Evolutionary conservation across 257 asterid species (phyloP), one percentile per base, ranked within the genome.

Genomic region (Catharanthus roseus): DNA sequence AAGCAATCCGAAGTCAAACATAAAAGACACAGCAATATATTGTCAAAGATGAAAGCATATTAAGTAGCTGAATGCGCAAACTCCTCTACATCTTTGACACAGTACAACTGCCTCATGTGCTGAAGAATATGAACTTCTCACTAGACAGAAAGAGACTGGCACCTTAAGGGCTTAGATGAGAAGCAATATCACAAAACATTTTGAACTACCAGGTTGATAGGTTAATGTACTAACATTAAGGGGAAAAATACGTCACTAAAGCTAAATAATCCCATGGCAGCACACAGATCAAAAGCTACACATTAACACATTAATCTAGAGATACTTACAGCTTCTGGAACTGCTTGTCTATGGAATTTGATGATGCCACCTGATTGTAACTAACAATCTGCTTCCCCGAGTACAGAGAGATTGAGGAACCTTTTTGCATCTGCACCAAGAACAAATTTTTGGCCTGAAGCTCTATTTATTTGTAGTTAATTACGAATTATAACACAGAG

Each of bases 271-370:
- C 24, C 13, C 33, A 38, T 60, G 10, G 66, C 16, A 6, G 39
- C 16, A 3, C 6, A 19, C 44, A 33, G 6, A 8, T 3, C 8
- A 18, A 31, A 16, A 31, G 15, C 16, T 70, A 38, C 33, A 71
- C 44, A 18, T 36, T 62, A 61, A 9, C 62, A 36, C 68, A 34
- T 33, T 34, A 28, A 34, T 62, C 15, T 10, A 41, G 45, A 42
- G 66, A 60, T 75, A 80, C 96, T 88, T 77, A 90, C 97, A 90
- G 80, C 79, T 84, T 90, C 76, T 90, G 93, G 80, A 90, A 84
- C 74, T 85, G 88, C 64, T 78, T 62, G 64, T 86, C 95, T 58
- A 85, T 36, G 39, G 95, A 76, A 80, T 80, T 85, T 28, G 85
- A 62, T 55, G 95, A 67, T 56, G 83, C 77, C 82, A 80, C 81